Conservation (phyloP, 2,329 filamentous ascomycete genomes). For the Cryphonectria japonica region DNA sequence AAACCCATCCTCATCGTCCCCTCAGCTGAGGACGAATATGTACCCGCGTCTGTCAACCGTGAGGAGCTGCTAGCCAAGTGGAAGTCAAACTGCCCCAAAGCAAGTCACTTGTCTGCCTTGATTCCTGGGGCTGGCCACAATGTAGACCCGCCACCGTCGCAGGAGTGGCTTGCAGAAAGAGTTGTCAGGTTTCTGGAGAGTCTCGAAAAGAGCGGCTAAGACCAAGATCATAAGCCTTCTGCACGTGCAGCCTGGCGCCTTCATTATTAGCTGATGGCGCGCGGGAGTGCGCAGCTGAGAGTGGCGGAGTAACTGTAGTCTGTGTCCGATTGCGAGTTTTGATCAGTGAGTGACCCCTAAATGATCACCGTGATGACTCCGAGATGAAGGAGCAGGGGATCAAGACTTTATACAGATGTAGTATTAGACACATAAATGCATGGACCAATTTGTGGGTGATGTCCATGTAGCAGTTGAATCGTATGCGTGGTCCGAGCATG, state of each 20-base stretch:
- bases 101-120: constrained; percentile 54
- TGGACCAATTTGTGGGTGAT: not conserved
- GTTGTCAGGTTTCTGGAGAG: constrained; percentile 51
- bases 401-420: not conserved
- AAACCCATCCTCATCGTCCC: constrained; percentile 67
- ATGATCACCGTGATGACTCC: not conserved
- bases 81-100: constrained; percentile 48
- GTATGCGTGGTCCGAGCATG: not conserved
- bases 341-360: not conserved
- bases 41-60: constrained; percentile 63
- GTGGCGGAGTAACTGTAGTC: not conserved
- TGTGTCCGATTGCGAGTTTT: not conserved
- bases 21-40: constrained; percentile 68
- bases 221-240: not conserved
- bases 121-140: constrained; percentile 59
- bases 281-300: not conserved
- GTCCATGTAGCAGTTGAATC: not conserved
- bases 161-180: constrained; percentile 53
- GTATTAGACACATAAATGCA: not conserved
- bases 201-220: constrained; percentile 26
- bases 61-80: constrained; percentile 61
- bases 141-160: constrained; percentile 50
- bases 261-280: not conserved
- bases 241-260: not conserved
- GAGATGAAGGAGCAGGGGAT: not conserved